phyloP scores from a whole-genome alignment of 164 flowering plant species.

The Stephania yunnanensis region DNA sequence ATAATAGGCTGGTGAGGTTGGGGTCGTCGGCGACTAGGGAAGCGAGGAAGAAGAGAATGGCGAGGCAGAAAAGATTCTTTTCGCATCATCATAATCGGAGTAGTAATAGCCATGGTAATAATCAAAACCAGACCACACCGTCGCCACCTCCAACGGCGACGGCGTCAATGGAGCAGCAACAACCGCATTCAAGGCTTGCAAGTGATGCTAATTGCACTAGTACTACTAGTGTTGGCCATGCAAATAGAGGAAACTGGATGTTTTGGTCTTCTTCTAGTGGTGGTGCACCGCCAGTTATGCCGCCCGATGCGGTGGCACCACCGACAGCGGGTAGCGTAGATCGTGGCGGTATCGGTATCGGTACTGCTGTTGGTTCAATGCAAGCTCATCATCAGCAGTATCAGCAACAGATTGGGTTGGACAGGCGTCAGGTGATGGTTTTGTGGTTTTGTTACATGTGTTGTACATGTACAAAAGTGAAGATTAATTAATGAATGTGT shows the following conservation, averaged over 20 bases:
- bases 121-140: constrained; percentile 20
- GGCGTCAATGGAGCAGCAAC: constrained; percentile 17
- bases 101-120: constrained; percentile 33
- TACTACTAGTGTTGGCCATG: constrained; percentile 13
- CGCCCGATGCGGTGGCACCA: constrained; percentile 9
- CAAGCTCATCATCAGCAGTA: constrained; percentile 32
- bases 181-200: constrained; percentile 26
- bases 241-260: constrained; percentile 38
- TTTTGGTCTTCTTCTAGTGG: constrained; percentile 38
- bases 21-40: constrained; percentile 35
- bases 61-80: constrained; percentile 15
- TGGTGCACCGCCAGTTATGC: constrained; percentile 14
- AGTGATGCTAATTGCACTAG: constrained; percentile 21
- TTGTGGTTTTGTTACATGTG: neutral
- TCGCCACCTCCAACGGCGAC: constrained; percentile 6
- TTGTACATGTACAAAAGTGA: no score
- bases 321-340: constrained; percentile 14
- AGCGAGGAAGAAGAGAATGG: constrained; percentile 21
- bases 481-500: neutral
- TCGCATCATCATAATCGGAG: constrained; percentile 7
- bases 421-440: constrained; percentile 49
- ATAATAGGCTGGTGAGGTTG: constrained; percentile 26
- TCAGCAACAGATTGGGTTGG: constrained; percentile 34
- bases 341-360: constrained; percentile 1
- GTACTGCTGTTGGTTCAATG: constrained; percentile 5